Evolutionary conservation across 257 asterid species (phyloP), one percentile per base, ranked within the genome.

Genomic region (Vinca minor): DNA sequence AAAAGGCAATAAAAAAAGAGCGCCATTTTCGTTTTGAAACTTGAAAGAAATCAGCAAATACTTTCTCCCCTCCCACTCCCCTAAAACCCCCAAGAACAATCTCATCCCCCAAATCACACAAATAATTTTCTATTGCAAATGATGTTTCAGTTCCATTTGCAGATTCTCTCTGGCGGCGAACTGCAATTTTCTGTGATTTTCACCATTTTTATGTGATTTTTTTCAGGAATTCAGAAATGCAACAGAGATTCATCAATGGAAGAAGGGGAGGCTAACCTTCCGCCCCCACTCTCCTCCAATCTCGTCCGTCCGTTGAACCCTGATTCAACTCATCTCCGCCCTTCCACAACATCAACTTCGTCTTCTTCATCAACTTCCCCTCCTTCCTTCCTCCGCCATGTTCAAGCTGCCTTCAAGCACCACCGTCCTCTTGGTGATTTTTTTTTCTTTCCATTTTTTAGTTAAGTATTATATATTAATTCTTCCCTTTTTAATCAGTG

Each of bases 201-300:
- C 50, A 11, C 36, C 55, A 62, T 1, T n/a, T 31, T 42, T 45
- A 12, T 62, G 39, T 45, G 20, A n/a, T 42, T 62, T n/a, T n/a
- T n/a, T n/a, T n/a, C n/a, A n/a, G n/a, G 9, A 18, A 20, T 65
- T 62, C 45, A 52, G 76, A 72, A 41, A 72, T 72, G 76, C 68
- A 26, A 47, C 48, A 76, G 77, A 64, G 78, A 62, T 69, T 70
- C 69, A 75, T 78, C 90, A 68, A 87, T 88, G 95, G 91, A 91
- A n/a, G n/a, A n/a, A 78, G 89, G 85, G 84, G 93, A 91, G 82
- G 81, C 85, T 81, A 87, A 88, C 78, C 87, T 80, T 83, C 93
- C 84, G 75, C 77, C 62, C 69, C 85, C 78, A 59, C 74, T n/a
- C n/a, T n/a, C 78, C 34, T 78, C 83, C 73, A n/a, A n/a, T n/a